Base-by-base conservation (phyloP, 192 early-diverging fungal genomes). In the Backusella circina region DNA sequence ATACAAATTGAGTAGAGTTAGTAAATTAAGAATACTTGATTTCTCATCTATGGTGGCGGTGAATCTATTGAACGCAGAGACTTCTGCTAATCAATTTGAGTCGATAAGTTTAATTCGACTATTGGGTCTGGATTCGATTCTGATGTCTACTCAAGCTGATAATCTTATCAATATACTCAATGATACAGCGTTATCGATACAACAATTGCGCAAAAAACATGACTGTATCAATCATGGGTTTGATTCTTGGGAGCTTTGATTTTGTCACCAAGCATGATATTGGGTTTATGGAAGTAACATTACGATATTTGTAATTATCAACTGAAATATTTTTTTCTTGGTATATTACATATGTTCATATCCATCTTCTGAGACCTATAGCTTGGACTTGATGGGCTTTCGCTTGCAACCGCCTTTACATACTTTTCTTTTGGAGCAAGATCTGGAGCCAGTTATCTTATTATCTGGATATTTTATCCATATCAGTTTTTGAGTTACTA, bases 121-220 rank as follows among this genome's bases (percentile, higher is more conserved):
- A 90, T 86, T 37, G 88, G 87, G 76, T 99, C 97, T 30, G 97
- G 95, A 86, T 97, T 97, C 80, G 96, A 98, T 84, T 99, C n/a
- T 99, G 77, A 99, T 94, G 30, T 96, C 95, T 94, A 83, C 16
- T 23, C 39, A n/a, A 69, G 18, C 65, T 32, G 64, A 68, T n/a
- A 36, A 74, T n/a, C n/a, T n/a, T n/a, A n/a, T n/a, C n/a, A n/a
- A n/a, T n/a, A n/a, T n/a, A n/a, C n/a, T n/a, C n/a, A n/a, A n/a
- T n/a, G n/a, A n/a, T n/a, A n/a, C n/a, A n/a, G n/a, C n/a, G n/a
- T n/a, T n/a, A n/a, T n/a, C n/a, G n/a, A n/a, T 1, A 50, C 33
- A 57, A 26, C 23, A 57, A 57, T 44, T 44, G n/a, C n/a, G n/a
- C n/a, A 41, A 39, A 39, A 64, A 72, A 76, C 47, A 70, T 31